Conservation (phyloP, 805 yeast species). For the Wickerhamomyces kurtzmanii region DNA sequence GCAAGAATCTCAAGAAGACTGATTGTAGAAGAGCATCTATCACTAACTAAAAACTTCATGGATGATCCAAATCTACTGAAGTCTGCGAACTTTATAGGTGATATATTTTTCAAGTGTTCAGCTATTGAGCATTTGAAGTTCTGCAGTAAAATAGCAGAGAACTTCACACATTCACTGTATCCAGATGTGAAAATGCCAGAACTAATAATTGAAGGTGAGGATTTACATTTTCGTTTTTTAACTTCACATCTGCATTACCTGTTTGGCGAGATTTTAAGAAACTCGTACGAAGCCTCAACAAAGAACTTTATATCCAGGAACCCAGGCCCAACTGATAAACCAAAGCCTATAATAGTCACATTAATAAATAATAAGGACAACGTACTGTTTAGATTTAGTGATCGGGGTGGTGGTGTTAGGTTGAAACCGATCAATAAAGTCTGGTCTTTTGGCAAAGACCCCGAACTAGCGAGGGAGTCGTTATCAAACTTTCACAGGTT, state of each 20-base stretch:
- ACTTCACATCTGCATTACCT: constrained; percentile 80
- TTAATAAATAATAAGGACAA: constrained; percentile 58
- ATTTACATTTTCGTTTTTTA: constrained; percentile 70
- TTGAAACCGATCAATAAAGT: constrained; percentile 48
- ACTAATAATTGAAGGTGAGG: constrained; percentile 67
- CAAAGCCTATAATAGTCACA: constrained; percentile 73
- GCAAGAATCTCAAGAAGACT: constrained; percentile 86
- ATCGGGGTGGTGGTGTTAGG: constrained; percentile 83
- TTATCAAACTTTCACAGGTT: constrained; percentile 57
- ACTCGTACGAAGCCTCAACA: constrained; percentile 77
- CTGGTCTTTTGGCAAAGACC: constrained; percentile 83
- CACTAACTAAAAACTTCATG: constrained; percentile 58
- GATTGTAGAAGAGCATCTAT: constrained; percentile 84
- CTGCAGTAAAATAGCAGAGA: constrained; percentile 42
- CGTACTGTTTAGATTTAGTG: constrained; percentile 72
- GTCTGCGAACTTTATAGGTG: constrained; percentile 50
- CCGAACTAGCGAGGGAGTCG: constrained; percentile 47
- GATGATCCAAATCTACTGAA: constrained; percentile 34
- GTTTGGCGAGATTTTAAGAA: constrained; percentile 80
- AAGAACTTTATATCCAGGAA: constrained; percentile 26
- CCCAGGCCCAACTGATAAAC: constrained; percentile 25
- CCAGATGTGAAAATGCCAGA: constrained; percentile 59
- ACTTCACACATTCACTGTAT: constrained; percentile 41
- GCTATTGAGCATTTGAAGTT: constrained; percentile 56
- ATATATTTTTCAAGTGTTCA: constrained; percentile 71